These are phyloP conservation scores for Peniophora sp. DNA, from an alignment of 1,284 basidiomycete genomes.

Conservation along the genomic window DNA sequence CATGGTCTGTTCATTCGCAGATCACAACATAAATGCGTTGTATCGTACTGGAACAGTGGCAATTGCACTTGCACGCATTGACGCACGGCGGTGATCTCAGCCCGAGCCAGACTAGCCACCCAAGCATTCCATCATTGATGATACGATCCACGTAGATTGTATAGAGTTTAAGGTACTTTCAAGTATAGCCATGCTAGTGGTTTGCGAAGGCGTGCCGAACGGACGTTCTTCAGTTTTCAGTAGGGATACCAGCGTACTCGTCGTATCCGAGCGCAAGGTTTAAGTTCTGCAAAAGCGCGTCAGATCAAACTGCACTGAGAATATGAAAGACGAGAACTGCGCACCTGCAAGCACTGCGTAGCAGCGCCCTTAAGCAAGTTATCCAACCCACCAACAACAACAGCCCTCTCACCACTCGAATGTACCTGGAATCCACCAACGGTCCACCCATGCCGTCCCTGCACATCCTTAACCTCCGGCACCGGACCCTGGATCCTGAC, in stretches of 20 bases:
- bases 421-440: slow-evolving; percentile 95
- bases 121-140: too few relatives aligned
- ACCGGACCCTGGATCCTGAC: slow-evolving; percentile 62
- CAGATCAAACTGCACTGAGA: background rate
- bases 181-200: too few relatives aligned
- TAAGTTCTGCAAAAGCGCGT: slow-evolving; percentile 60
- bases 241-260: slow-evolving; percentile 79
- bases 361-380: slow-evolving; percentile 97
- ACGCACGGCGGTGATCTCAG: too few relatives aligned
- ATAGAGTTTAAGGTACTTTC: too few relatives aligned
- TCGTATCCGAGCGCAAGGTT: slow-evolving; percentile 93
- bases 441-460: slow-evolving; percentile 81
- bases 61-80: too few relatives aligned
- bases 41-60: too few relatives aligned
- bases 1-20: too few relatives aligned
- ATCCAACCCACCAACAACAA: slow-evolving; percentile 90
- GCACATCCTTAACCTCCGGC: slow-evolving; percentile 73
- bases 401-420: slow-evolving; percentile 80
- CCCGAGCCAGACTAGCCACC: too few relatives aligned
- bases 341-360: slow-evolving; percentile 91
- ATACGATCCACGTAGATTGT: too few relatives aligned
- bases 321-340: slow-evolving; percentile 14
- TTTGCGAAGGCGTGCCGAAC: too few relatives aligned
- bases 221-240: slow-evolving; percentile 4
- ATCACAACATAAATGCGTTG: too few relatives aligned